Percentiles rank a stretch among this genome's conserved stretches.
These are phyloP conservation scores for Tetraselmis chui DNA, from an alignment of 139 green algal species.

Conservation along the genomic window DNA sequence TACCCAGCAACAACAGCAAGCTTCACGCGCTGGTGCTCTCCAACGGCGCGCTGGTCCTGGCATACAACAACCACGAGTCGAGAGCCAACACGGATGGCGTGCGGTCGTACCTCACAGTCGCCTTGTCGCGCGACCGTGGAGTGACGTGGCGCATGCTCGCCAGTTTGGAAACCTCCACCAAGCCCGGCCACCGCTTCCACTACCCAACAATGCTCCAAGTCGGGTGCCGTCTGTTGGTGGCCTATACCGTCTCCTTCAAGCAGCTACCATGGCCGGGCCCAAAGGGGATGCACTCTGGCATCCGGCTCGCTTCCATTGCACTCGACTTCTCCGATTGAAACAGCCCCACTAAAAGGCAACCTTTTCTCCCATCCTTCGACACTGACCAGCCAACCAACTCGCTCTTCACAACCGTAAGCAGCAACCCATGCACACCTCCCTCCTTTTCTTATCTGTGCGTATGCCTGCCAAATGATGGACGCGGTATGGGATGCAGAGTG, in stretches of 20 bases:
- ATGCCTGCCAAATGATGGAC: too few relatives aligned
- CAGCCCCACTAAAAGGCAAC: too few relatives aligned
- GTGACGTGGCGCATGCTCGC: background rate
- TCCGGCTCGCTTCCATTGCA: constrained; percentile 37
- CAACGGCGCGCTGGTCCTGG: background rate
- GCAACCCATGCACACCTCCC: too few relatives aligned
- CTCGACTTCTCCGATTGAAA: too few relatives aligned
- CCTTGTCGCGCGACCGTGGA: background rate
- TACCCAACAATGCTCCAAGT: background rate
- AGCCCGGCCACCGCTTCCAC: background rate
- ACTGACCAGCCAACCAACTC: too few relatives aligned
- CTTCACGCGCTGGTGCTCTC: background rate
- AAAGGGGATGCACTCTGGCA: constrained; percentile 55
- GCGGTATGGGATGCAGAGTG: too few relatives aligned
- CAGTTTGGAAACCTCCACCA: background rate
- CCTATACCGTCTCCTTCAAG: background rate
- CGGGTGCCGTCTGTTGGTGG: background rate
- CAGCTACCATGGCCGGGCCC: too few relatives aligned
- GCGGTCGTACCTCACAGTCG: background rate
- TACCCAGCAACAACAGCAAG: background rate
- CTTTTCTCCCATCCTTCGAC: too few relatives aligned
- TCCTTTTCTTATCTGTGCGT: too few relatives aligned
- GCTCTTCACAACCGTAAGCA: too few relatives aligned
- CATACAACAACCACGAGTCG: background rate
- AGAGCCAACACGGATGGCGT: background rate